Percentiles rank a stretch among this genome's conserved stretches.
phyloP scores from a whole-genome alignment of 257 asterid species.

The Ophiorrhiza pumila region DNA sequence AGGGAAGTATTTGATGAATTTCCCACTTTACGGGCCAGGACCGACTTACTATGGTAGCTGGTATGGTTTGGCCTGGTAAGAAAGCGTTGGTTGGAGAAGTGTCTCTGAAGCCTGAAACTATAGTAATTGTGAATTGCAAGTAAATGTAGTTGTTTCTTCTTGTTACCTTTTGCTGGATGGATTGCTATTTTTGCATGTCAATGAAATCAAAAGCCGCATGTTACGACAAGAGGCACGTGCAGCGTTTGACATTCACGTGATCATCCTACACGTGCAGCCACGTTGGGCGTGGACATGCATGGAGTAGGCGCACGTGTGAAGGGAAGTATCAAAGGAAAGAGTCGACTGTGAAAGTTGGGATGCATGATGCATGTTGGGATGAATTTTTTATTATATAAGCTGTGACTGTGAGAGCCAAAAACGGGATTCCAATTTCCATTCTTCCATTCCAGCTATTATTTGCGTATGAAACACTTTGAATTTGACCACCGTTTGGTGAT shows the following conservation, averaged over 20 bases:
- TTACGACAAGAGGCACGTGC: constrained; percentile 48
- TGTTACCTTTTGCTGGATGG: too few species aligned
- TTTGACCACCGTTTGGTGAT: background rate
- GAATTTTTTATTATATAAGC: too few species aligned
- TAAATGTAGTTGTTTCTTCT: too few species aligned
- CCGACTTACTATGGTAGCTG: too few species aligned
- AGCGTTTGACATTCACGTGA: constrained; percentile 40
- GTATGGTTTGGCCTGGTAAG: too few species aligned
- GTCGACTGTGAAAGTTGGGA: too few species aligned
- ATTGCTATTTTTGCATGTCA: too few species aligned
- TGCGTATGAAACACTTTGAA: background rate
- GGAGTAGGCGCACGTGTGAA: constrained; percentile 50
- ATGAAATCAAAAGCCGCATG: constrained; percentile 22
- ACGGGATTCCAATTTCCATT: constrained; percentile 22
- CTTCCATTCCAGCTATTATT: constrained; percentile 32
- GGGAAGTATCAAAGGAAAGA: constrained; percentile 45
- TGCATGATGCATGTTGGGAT: too few species aligned
- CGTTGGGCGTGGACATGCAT: constrained; percentile 36
- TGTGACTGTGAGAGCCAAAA: background rate
- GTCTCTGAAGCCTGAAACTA: too few species aligned
- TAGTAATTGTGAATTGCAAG: constrained; percentile 10
- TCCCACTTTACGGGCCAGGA: too few species aligned
- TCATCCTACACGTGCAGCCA: constrained; percentile 50
- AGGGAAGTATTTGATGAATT: too few species aligned
- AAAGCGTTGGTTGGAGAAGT: too few species aligned